phyloP scores from a whole-genome alignment of 2,329 filamentous ascomycete species.

The Plectosphaerella cucumerina region DNA sequence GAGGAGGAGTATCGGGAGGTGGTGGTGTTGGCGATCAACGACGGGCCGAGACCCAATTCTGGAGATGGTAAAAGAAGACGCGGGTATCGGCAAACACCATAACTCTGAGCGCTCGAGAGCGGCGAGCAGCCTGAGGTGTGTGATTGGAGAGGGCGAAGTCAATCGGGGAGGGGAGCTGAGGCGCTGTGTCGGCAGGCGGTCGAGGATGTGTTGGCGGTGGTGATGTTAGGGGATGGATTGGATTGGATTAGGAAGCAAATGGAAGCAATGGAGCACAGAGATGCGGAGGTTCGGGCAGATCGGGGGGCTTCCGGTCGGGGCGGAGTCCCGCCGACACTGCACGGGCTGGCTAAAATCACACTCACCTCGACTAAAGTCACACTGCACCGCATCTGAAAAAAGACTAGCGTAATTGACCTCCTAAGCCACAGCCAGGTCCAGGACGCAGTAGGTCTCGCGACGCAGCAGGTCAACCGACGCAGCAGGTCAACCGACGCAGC shows the following conservation, averaged over 20 bases:
- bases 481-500: no score
- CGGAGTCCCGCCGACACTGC: no score
- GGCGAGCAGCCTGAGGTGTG: background rate
- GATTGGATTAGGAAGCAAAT: background rate
- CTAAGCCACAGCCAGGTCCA: no score
- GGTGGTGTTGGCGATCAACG: background rate
- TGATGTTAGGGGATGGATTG: background rate
- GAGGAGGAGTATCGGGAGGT: background rate
- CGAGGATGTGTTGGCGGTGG: background rate
- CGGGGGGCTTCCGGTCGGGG: no score
- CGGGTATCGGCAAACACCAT: constrained; percentile 2
- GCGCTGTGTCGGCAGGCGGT: background rate
- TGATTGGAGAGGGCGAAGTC: no score
- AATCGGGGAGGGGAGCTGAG: no score
- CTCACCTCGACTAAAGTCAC: no score
- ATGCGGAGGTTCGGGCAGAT: background rate
- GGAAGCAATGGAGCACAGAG: background rate
- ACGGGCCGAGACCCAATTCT: constrained; percentile 3
- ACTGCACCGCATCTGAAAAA: no score
- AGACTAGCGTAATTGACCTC: no score
- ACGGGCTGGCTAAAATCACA: no score
- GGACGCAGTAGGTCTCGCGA: no score
- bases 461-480: no score
- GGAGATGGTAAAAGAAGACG: constrained; percentile 1
- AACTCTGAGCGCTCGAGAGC: background rate